Conservation (phyloP, 2,329 filamentous ascomycete genomes). For the Orbilia blumenaviensis region DNA sequence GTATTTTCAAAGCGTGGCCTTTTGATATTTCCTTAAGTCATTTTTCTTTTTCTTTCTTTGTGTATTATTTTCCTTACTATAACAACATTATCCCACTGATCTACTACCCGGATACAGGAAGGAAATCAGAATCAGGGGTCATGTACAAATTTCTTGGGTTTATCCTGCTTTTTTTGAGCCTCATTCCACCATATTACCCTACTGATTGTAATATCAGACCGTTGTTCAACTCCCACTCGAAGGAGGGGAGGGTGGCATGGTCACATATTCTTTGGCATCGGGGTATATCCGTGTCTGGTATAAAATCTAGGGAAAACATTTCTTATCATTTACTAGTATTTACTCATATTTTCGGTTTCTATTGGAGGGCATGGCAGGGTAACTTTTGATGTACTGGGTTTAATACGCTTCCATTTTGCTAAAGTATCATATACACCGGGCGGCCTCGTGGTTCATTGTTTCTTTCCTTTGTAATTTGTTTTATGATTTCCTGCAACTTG, state of each 20-base stretch:
- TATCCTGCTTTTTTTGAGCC: neutral
- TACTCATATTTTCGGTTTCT: neutral
- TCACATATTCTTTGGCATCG: conserved; percentile 11
- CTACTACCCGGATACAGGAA: neutral
- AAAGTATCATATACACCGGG: conserved; percentile 41
- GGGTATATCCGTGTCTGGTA: neutral
- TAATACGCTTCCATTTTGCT: conserved; percentile 5
- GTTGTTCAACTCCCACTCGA: neutral
- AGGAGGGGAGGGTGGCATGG: neutral
- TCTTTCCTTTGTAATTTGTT: conserved; percentile 4
- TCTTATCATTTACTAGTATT: conserved; percentile 18
- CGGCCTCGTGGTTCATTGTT: conserved; percentile 37
- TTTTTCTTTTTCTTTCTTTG: conserved; percentile 10
- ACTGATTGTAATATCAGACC: neutral
- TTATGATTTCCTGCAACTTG: neutral
- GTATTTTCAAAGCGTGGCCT: conserved; percentile 36
- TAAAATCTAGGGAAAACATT: conserved; percentile 1
- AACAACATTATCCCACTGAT: conserved; percentile 13
- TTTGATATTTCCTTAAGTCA: conserved; percentile 14
- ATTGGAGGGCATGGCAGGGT: conserved; percentile 19
- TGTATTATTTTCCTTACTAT: conserved; percentile 40
- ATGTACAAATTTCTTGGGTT: neutral
- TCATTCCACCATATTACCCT: neutral
- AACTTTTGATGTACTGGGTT: conserved; percentile 16
- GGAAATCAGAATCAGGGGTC: conserved; percentile 2